A percentile compares a stretch with the other conserved stretches of the same genome.
phyloP scores from a whole-genome alignment of 2,329 filamentous ascomycete species.

The Zymoseptoria ardabiliae region DNA sequence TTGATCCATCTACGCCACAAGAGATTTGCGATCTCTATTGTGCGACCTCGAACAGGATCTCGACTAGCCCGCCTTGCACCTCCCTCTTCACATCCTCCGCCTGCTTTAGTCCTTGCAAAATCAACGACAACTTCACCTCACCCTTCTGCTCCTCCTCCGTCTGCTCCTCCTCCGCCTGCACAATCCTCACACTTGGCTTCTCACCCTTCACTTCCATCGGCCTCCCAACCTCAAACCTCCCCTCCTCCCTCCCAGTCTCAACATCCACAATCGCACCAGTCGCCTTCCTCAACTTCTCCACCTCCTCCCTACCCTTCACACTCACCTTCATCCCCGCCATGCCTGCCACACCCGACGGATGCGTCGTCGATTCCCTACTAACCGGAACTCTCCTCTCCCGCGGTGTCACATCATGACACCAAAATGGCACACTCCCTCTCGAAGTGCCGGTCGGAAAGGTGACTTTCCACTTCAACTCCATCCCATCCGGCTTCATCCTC shows the following conservation, averaged over 20 bases:
- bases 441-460: conserved; percentile 41
- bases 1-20: too few species aligned
- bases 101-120: background rate
- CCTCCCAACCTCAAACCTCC: background rate
- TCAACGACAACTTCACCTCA: background rate
- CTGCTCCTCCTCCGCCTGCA: background rate
- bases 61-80: background rate
- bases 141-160: background rate
- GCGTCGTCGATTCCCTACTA: conserved; percentile 33
- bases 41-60: background rate
- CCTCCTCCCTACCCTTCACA: background rate
- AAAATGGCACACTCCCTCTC: conserved; percentile 54
- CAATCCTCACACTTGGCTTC: background rate
- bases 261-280: conserved; percentile 14
- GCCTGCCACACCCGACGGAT: conserved; percentile 48
- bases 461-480: conserved; percentile 53
- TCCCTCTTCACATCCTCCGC: background rate
- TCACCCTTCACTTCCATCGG: background rate
- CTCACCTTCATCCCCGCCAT: conserved; percentile 36
- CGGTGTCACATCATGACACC: conserved; percentile 56
- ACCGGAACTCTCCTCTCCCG: conserved; percentile 50
- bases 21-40: background rate
- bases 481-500: conserved; percentile 48
- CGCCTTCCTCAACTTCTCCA: conserved; percentile 6
- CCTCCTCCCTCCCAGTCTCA: background rate